Conservation (phyloP, 129 eudicot species). For the Saussurea involucrata region DNA sequence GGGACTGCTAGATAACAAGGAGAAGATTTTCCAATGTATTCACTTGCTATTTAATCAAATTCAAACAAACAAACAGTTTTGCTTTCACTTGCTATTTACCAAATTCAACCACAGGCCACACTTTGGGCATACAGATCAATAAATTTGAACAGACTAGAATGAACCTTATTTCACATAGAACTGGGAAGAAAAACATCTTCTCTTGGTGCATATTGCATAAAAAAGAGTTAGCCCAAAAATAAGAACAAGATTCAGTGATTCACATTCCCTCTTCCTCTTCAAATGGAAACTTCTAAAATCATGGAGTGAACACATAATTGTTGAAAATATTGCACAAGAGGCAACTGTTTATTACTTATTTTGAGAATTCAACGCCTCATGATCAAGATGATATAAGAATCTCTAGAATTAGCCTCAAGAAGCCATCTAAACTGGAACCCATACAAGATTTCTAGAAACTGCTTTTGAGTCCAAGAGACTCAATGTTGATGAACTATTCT, state of each 20-base stretch:
- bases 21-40: background rate
- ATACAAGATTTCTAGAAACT: background rate
- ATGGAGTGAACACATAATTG: background rate
- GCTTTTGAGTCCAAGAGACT: background rate
- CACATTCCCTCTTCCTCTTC: too few relatives aligned
- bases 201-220: too few relatives aligned
- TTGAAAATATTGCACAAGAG: background rate
- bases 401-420: background rate
- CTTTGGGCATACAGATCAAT: too few relatives aligned
- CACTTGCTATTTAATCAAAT: background rate
- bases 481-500: background rate
- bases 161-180: background rate
- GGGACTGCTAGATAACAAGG: background rate
- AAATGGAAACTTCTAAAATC: background rate
- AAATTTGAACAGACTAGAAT: too few relatives aligned
- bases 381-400: background rate
- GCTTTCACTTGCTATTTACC: background rate
- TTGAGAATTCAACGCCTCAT: background rate
- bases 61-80: background rate
- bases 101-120: background rate
- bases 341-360: background rate
- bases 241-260: too few relatives aligned
- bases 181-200: background rate
- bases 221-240: too few relatives aligned
- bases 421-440: background rate